Conservation (phyloP, 169 alveolate species). For the Theileria orientalis region DNA sequence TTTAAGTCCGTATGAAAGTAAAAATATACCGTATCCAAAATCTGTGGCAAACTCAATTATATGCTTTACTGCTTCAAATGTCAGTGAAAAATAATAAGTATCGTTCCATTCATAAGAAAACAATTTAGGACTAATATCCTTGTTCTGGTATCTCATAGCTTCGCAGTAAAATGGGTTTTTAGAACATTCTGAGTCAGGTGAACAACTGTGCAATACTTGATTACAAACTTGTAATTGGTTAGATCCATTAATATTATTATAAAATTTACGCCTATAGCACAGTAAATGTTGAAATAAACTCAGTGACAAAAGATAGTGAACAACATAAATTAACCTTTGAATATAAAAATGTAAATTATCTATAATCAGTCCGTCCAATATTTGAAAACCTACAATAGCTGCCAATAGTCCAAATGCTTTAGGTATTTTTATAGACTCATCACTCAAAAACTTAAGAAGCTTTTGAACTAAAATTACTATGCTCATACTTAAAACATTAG, state of each 20-base stretch:
- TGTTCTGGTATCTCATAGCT: constrained; percentile 28
- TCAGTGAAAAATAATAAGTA: not conserved
- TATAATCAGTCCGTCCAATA: constrained; percentile 5
- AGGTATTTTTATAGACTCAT: not conserved
- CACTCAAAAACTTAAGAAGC: not conserved
- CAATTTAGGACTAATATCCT: constrained; percentile 23
- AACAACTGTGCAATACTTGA: constrained; percentile 35
- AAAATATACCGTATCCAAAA: constrained; percentile 1
- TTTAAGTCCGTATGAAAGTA: not conserved
- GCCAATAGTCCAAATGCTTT: not conserved
- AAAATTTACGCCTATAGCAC: constrained; percentile 45
- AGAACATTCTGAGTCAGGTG: constrained; percentile 17
- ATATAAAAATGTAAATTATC: constrained; percentile 40
- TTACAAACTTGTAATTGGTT: not conserved
- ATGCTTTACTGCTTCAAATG: not conserved
- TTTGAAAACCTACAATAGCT: constrained; percentile 15
- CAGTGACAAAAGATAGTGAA: constrained; percentile 39
- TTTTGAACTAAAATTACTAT: constrained; percentile 12
- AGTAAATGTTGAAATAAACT: constrained; percentile 54
- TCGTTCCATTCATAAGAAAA: constrained; percentile 13
- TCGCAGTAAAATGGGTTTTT: constrained; percentile 22
- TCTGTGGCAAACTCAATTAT: constrained; percentile 5
- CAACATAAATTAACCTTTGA: constrained; percentile 16
- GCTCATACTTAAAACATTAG: constrained; percentile 29
- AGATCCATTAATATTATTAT: not conserved